Percentiles rank a stretch among this genome's conserved stretches.
Conservation (phyloP, 306 rosid genomes). For the Lotus japonicus region DNA sequence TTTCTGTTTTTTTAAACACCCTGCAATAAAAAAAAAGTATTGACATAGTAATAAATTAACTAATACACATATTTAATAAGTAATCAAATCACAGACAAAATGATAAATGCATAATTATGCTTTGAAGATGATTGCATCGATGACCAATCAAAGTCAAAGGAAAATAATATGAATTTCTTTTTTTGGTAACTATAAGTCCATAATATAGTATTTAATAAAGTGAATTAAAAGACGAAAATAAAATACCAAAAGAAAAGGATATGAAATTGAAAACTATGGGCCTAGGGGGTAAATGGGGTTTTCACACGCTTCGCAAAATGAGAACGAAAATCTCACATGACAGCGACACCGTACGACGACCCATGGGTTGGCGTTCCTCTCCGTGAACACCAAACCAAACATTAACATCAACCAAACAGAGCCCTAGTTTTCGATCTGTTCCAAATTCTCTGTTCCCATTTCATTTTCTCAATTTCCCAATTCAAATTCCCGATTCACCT, state of each 20-base stretch:
- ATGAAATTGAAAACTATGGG: slow-evolving; percentile 15
- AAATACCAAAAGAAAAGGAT: not conserved
- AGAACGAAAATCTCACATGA: slow-evolving; percentile 35
- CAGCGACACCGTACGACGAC: slow-evolving; percentile 64
- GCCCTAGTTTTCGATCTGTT: slow-evolving; percentile 51
- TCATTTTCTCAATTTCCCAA: slow-evolving; percentile 8
- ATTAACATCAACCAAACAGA: slow-evolving; percentile 34
- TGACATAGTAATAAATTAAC: too few species aligned
- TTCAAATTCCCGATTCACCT: slow-evolving; percentile 15
- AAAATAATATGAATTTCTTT: too few species aligned
- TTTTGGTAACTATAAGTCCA: too few species aligned
- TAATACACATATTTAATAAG: too few species aligned
- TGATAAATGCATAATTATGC: not conserved
- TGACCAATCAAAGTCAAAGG: too few species aligned
- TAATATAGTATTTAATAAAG: too few species aligned
- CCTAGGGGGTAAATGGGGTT: slow-evolving; percentile 22
- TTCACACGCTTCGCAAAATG: slow-evolving; percentile 11
- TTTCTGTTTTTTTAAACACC: too few species aligned
- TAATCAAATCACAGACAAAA: not conserved
- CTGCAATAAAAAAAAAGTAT: too few species aligned
- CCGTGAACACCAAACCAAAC: slow-evolving; percentile 39
- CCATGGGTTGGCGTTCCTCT: slow-evolving; percentile 43
- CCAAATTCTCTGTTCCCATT: slow-evolving; percentile 19
- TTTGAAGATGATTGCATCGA: too few species aligned
- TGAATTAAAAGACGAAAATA: not conserved